Evolutionary conservation across 202 grass and related monocot genomes (phyloP).

Genomic region (Setaria italica): DNA sequence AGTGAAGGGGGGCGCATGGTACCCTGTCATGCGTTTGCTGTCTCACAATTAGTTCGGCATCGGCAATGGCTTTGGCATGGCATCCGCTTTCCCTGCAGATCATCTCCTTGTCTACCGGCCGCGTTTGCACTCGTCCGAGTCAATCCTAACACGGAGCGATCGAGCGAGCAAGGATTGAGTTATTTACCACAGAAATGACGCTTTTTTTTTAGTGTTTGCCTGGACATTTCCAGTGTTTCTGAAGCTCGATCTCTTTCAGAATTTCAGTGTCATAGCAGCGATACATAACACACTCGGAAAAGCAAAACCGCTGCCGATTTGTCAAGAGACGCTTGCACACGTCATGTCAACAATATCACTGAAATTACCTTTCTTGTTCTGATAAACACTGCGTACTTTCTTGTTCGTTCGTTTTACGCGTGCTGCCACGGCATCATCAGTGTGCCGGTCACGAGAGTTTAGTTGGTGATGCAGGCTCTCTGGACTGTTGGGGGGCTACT

Average conservation of each 20-base stretch:
- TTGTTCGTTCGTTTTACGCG: background rate
- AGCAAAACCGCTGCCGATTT: background rate
- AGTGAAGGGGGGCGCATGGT: conserved; percentile 8
- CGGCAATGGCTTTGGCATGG: background rate
- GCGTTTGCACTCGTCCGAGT: background rate
- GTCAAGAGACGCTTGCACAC: background rate
- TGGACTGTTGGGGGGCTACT: conserved; percentile 35
- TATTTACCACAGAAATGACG: background rate
- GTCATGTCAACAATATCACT: background rate
- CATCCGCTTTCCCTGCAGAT: background rate
- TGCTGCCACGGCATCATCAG: background rate
- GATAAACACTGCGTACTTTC: background rate
- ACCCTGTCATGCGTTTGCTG: conserved; percentile 25
- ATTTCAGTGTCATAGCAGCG: background rate
- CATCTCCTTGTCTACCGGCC: background rate
- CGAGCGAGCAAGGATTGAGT: background rate
- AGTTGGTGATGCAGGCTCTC: conserved; percentile 27
- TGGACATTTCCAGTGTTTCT: background rate
- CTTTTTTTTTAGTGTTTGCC: background rate
- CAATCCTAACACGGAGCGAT: background rate
- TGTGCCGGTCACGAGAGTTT: conserved; percentile 21
- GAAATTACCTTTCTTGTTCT: background rate
- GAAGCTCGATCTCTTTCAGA: background rate
- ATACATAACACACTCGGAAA: background rate
- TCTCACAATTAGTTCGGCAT: conserved; percentile 16